Conservation (phyloP, 2,329 filamentous ascomycete genomes). For the Penicillium sp. region DNA sequence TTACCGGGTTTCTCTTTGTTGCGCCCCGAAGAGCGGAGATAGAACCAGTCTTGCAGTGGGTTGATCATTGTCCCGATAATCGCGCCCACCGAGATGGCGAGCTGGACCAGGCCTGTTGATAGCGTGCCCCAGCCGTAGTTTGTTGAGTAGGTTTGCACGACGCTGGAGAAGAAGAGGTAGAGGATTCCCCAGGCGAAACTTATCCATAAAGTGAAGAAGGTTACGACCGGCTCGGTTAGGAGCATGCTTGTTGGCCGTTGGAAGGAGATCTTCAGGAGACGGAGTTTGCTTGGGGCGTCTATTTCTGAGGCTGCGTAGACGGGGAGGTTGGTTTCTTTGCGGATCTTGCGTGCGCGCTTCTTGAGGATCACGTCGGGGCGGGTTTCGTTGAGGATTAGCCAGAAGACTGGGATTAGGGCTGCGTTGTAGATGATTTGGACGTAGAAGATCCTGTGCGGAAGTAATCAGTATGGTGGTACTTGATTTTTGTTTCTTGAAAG, state of each 20-base stretch:
- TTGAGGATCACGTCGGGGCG: slow-evolving; percentile 43
- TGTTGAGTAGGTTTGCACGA: slow-evolving; percentile 40
- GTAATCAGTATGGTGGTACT: not conserved
- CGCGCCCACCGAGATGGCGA: slow-evolving; percentile 44
- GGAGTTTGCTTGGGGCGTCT: slow-evolving; percentile 14
- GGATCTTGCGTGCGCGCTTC: slow-evolving; percentile 39
- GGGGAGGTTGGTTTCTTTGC: slow-evolving; percentile 34
- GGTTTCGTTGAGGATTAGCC: slow-evolving; percentile 42
- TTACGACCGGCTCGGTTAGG: slow-evolving; percentile 43
- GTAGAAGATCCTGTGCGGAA: slow-evolving; percentile 42
- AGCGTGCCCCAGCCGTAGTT: slow-evolving; percentile 38
- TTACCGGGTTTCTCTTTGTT: slow-evolving; percentile 38
- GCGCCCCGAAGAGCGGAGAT: slow-evolving; percentile 18
- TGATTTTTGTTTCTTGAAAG: not conserved
- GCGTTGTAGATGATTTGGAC: slow-evolving; percentile 47
- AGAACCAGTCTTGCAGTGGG: slow-evolving; percentile 37
- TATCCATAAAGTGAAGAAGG: slow-evolving; percentile 46
- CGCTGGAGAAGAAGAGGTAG: slow-evolving; percentile 43
- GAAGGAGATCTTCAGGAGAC: slow-evolving; percentile 38
- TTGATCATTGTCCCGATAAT: slow-evolving; percentile 43
- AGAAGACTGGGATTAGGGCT: slow-evolving; percentile 41
- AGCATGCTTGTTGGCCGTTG: slow-evolving; percentile 41
- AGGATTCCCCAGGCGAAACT: slow-evolving; percentile 46
- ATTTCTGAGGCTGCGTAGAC: slow-evolving; percentile 29
- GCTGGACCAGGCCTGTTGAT: slow-evolving; percentile 39